Evolutionary conservation across 1,139 yeast genomes (phyloP).

Genomic region (Blastobotrys arbuscula): DNA sequence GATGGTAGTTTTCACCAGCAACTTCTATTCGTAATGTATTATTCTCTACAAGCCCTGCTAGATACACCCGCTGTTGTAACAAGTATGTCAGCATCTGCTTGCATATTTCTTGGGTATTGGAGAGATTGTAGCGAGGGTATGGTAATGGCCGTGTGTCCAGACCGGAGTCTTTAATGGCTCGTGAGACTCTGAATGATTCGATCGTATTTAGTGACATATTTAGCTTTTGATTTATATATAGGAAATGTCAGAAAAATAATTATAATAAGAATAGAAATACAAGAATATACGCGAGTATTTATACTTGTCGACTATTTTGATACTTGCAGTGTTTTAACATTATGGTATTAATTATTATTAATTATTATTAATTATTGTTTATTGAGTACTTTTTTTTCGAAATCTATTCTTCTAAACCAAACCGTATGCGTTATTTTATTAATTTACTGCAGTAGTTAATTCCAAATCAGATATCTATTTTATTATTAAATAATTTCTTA

Average conservation of each 20-base stretch:
- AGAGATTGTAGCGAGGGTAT: background rate
- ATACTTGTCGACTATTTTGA: too few relatives aligned
- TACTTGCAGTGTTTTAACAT: too few relatives aligned
- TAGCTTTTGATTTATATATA: background rate
- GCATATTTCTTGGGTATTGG: background rate
- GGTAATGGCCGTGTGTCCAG: background rate
- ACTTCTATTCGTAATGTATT: constrained; percentile 2
- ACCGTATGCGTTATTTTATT: too few relatives aligned
- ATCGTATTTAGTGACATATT: constrained; percentile 3
- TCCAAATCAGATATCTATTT: too few relatives aligned
- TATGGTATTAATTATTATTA: too few relatives aligned
- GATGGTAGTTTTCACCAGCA: background rate
- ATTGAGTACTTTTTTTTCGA: too few relatives aligned
- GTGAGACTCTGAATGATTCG: background rate
- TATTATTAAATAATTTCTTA: too few relatives aligned
- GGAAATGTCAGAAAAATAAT: too few relatives aligned
- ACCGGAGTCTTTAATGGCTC: background rate
- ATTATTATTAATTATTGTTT: too few relatives aligned
- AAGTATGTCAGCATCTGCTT: background rate
- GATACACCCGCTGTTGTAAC: background rate
- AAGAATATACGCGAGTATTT: background rate
- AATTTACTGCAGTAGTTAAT: too few relatives aligned
- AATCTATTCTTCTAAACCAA: too few relatives aligned
- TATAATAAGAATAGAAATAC: too few relatives aligned
- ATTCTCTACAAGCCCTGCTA: constrained; percentile 1